phyloP scores from a whole-genome alignment of 176 grass and related monocot genomes.

The Ensete glaucum region DNA sequence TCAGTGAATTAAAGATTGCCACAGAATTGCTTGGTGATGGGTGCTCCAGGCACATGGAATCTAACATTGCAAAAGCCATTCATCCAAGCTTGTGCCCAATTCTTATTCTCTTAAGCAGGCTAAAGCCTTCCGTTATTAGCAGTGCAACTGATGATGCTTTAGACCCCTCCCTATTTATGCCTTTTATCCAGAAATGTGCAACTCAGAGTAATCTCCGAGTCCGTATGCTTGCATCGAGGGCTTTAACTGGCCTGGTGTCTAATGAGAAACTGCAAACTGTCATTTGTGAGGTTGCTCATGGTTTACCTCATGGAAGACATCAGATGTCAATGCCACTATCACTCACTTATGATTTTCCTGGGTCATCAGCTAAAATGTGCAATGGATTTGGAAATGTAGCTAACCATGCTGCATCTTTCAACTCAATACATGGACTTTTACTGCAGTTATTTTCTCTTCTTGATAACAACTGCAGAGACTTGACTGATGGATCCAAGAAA shows the following conservation, averaged over 20 bases:
- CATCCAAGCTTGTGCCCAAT: conserved; percentile 93
- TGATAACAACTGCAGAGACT: conserved; percentile 55
- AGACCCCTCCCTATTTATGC: conserved; percentile 81
- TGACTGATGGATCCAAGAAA: conserved; percentile 50
- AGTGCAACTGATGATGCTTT: conserved; percentile 60
- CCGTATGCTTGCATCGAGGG: conserved; percentile 81
- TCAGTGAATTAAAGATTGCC: conserved; percentile 55
- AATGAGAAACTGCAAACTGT: conserved; percentile 67
- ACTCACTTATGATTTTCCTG: conserved; percentile 10
- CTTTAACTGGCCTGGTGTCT: conserved; percentile 79
- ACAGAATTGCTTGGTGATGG: conserved; percentile 53
- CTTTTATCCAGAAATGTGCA: conserved; percentile 83
- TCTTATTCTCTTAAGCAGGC: conserved; percentile 87
- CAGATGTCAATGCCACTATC: conserved; percentile 12
- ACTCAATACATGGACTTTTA: conserved; percentile 81
- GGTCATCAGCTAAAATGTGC: conserved; percentile 29
- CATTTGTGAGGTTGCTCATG: conserved; percentile 47
- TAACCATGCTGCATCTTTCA: conserved; percentile 42
- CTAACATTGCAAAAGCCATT: conserved; percentile 70
- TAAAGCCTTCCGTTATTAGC: conserved; percentile 80
- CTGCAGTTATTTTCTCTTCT: conserved; percentile 80
- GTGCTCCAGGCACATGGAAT: conserved; percentile 40
- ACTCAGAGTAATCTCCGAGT: conserved; percentile 83
- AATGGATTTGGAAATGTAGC: conserved; percentile 27
- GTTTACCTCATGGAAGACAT: conserved; percentile 40